phyloP scores from a whole-genome alignment of 148 eudicot species.

The Chenopodium album region DNA sequence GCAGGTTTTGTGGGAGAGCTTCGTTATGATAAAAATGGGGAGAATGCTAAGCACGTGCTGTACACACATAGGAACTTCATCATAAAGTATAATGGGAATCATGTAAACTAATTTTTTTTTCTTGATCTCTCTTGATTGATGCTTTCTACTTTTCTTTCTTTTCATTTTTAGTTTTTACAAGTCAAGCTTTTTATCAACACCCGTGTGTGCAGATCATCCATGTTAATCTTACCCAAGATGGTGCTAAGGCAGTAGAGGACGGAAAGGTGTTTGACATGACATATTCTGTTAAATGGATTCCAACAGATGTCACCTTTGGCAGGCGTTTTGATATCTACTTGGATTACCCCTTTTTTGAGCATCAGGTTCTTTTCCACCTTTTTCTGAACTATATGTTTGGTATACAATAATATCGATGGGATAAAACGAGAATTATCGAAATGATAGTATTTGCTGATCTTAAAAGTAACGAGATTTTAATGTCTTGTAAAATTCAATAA shows the following conservation, averaged over 20 bases:
- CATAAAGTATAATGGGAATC: constrained; percentile 68
- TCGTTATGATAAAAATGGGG: constrained; percentile 63
- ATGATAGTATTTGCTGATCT: not conserved
- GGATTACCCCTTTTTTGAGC: constrained; percentile 94
- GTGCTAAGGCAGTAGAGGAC: constrained; percentile 68
- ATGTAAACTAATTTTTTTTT: constrained; percentile 31
- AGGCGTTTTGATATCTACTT: constrained; percentile 90
- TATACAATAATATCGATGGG: not conserved
- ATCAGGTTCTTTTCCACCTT: constrained; percentile 50
- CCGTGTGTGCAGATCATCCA: constrained; percentile 73
- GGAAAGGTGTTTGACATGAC: constrained; percentile 72
- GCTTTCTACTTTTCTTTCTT: not conserved
- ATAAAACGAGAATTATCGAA: not conserved
- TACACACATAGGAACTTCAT: constrained; percentile 61
- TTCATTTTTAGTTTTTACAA: not conserved
- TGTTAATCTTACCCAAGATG: constrained; percentile 88
- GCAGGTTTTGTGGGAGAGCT: constrained; percentile 82
- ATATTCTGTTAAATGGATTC: constrained; percentile 78
- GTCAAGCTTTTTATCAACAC: constrained; percentile 5
- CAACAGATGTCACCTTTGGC: constrained; percentile 56
- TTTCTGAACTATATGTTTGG: not conserved
- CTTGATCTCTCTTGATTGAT: not conserved
- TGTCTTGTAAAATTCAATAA: not conserved
- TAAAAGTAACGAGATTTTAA: not conserved
- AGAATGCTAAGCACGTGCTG: constrained; percentile 60